These are phyloP conservation scores for Apiospora koreana DNA, from an alignment of 2,329 filamentous ascomycete species.

Conservation along the genomic window DNA sequence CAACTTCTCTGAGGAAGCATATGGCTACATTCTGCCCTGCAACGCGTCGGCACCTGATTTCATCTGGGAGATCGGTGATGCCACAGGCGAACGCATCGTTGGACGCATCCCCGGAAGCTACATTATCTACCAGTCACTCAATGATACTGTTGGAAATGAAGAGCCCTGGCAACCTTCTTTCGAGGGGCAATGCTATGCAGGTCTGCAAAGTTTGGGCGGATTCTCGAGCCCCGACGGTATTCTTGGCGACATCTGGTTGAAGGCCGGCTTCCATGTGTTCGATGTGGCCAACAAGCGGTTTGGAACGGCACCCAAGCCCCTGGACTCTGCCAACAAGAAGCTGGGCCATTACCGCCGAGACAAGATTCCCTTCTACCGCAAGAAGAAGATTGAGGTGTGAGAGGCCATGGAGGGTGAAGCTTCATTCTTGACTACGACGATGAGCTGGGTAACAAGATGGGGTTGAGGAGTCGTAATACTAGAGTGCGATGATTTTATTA, in stretches of 20 bases:
- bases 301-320: slow-evolving; percentile 42
- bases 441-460: not conserved
- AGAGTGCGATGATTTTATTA: not conserved
- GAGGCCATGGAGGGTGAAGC: not conserved
- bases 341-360: slow-evolving; percentile 2
- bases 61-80: slow-evolving; percentile 52
- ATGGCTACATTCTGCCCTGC: slow-evolving; percentile 61
- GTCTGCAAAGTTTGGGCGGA: slow-evolving; percentile 62
- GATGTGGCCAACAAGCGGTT: slow-evolving; percentile 52
- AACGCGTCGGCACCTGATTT: slow-evolving; percentile 57
- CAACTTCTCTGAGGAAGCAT: slow-evolving; percentile 44
- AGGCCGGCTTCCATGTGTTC: slow-evolving; percentile 75
- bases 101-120: slow-evolving; percentile 56
- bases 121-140: slow-evolving; percentile 55
- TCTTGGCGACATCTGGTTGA: slow-evolving; percentile 78
- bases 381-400: slow-evolving; percentile 13
- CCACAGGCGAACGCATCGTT: slow-evolving; percentile 42
- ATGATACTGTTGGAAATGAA: slow-evolving; percentile 41
- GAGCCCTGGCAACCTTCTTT: slow-evolving; percentile 18
- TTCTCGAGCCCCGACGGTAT: slow-evolving; percentile 60
- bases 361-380: not conserved
- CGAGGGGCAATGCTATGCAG: slow-evolving; percentile 64
- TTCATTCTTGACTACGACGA: not conserved
- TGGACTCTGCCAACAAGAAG: slow-evolving; percentile 30
- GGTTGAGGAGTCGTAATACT: not conserved